Conservation (phyloP, 257 asterid species). For the Cruciata laevipes region DNA sequence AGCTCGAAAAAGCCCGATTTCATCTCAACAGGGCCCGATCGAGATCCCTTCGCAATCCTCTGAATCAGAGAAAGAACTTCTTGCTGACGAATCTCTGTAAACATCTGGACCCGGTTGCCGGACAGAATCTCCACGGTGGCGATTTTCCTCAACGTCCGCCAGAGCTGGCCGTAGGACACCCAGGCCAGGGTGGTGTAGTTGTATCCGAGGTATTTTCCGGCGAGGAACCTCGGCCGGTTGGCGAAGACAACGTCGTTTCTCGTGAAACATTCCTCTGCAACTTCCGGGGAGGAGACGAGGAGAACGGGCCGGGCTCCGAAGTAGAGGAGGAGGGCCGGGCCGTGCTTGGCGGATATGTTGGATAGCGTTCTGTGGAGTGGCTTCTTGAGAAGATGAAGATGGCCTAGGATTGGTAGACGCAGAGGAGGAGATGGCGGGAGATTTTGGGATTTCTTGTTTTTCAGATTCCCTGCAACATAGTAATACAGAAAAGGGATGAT, state of each 20-base stretch:
- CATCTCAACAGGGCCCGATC: conserved; percentile 18
- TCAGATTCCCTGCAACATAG: conserved; percentile 15
- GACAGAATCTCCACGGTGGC: conserved; percentile 34
- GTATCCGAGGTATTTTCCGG: conserved; percentile 59
- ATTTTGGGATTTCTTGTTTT: conserved; percentile 36
- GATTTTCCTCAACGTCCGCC: conserved; percentile 36
- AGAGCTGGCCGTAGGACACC: conserved; percentile 41
- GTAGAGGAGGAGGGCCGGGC: conserved; percentile 49
- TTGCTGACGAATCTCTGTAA: not conserved
- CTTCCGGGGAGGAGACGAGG: conserved; percentile 51
- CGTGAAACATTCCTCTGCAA: conserved; percentile 57
- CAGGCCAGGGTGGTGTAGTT: conserved; percentile 55
- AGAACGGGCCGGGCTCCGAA: conserved; percentile 59
- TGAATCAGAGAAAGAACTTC: conserved; percentile 22
- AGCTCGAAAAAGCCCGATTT: conserved; percentile 26
- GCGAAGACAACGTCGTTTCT: conserved; percentile 57
- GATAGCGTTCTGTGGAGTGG: conserved; percentile 58
- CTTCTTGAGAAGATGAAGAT: conserved; percentile 44
- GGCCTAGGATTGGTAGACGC: conserved; percentile 57
- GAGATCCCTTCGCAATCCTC: conserved; percentile 3
- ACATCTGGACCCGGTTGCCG: conserved; percentile 18
- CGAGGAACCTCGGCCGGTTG: conserved; percentile 55
- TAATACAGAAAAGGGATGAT: conserved; percentile 20
- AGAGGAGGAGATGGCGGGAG: conserved; percentile 67
- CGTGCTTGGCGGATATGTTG: conserved; percentile 33